Conservation (phyloP, 257 asterid species). For the Penstemon barbatus region DNA sequence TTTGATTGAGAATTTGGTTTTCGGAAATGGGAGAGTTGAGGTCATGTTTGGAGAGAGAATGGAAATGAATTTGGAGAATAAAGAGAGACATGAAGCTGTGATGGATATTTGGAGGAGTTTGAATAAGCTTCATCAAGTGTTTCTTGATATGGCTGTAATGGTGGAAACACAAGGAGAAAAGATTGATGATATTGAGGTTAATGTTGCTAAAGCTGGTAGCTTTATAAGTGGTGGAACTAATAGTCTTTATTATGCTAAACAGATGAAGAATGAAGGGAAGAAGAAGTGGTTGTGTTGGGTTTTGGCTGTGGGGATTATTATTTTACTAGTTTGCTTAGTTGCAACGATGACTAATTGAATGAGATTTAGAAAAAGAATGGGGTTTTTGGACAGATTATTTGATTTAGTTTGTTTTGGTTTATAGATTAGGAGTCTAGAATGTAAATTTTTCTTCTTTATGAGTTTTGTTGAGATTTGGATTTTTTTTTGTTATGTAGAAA, state of each 20-base stretch:
- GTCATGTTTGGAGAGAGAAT: constrained; percentile 35
- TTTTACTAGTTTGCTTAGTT: constrained; percentile 62
- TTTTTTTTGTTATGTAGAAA: not conserved
- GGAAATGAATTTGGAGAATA: constrained; percentile 47
- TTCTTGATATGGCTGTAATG: constrained; percentile 84
- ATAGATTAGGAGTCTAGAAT: not conserved
- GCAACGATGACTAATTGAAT: constrained; percentile 41
- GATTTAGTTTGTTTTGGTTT: not conserved
- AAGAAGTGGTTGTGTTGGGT: constrained; percentile 62
- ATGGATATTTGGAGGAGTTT: constrained; percentile 85
- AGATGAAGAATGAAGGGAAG: constrained; percentile 53
- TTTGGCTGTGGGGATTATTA: constrained; percentile 49
- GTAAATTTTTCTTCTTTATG: constrained; percentile 12
- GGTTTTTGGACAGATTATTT: not conserved
- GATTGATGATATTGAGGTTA: constrained; percentile 65
- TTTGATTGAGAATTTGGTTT: constrained; percentile 58
- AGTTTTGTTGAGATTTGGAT: constrained; percentile 9
- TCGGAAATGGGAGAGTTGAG: constrained; percentile 46
- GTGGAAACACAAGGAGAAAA: constrained; percentile 78
- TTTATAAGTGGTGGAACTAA: constrained; percentile 74
- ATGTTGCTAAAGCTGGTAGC: constrained; percentile 67
- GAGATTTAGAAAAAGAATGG: not conserved
- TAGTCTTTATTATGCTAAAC: constrained; percentile 68
- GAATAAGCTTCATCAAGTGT: constrained; percentile 85
- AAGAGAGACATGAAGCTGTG: constrained; percentile 77